Evolutionary conservation across 345 rosid species (phyloP).

Genomic region (Euclidium syriacum): DNA sequence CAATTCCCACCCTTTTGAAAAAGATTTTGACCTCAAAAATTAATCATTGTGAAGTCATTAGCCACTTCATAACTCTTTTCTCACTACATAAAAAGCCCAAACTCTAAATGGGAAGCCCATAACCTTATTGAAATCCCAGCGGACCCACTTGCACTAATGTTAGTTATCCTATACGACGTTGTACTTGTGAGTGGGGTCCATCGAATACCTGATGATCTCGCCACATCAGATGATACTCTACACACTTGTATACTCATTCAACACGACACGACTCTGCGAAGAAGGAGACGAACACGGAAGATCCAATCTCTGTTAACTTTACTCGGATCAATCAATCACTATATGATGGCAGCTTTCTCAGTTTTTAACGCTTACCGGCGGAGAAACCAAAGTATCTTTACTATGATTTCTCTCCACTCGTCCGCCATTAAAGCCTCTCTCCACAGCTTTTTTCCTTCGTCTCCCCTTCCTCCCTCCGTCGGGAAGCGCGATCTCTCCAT

Average conservation of each 20-base stretch:
- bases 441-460: not conserved
- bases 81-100: no score
- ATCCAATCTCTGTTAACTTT: not conserved
- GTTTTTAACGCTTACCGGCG: not conserved
- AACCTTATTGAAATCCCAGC: no score
- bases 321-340: not conserved
- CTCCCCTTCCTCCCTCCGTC: not conserved
- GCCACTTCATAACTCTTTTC: no score
- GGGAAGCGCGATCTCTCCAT: constrained; percentile 16
- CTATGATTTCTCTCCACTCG: constrained; percentile 22
- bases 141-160: no score
- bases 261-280: constrained; percentile 12
- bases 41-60: no score
- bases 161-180: no score
- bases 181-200: no score
- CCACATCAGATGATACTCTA: not conserved
- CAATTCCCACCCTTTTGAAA: no score
- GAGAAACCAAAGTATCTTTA: not conserved
- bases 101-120: no score
- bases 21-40: no score
- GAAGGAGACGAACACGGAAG: constrained; percentile 3
- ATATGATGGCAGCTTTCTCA: not conserved
- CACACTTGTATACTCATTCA: not conserved
- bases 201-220: no score
- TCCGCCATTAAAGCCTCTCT: constrained; percentile 14